phyloP scores from a whole-genome alignment of 2,329 filamentous ascomycete genomes.

The Byssochlamys sp. region DNA sequence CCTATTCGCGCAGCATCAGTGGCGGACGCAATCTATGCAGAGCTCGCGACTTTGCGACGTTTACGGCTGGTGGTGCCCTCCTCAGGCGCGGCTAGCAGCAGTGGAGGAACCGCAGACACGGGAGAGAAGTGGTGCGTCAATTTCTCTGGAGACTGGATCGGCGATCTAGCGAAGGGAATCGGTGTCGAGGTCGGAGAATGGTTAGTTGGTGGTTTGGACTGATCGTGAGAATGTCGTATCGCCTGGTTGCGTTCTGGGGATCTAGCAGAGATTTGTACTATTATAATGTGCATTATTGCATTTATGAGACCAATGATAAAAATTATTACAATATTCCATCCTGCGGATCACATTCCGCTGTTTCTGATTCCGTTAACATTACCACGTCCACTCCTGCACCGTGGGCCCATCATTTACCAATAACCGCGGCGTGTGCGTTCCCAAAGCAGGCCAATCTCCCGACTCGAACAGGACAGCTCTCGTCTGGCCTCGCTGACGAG shows the following conservation, averaged over 20 bases:
- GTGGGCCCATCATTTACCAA: conserved; percentile 22
- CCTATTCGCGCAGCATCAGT: conserved; percentile 26
- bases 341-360: no score
- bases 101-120: conserved; percentile 26
- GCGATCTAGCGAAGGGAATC: conserved; percentile 35
- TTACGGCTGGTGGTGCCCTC: conserved; percentile 38
- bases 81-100: conserved; percentile 18
- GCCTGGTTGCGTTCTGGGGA: no score
- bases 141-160: conserved; percentile 39
- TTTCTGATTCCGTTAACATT: not conserved
- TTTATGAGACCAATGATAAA: not conserved
- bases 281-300: not conserved
- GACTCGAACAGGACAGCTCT: conserved; percentile 26
- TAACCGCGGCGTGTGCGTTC: conserved; percentile 24
- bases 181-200: conserved; percentile 39
- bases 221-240: not conserved
- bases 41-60: conserved; percentile 38
- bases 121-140: conserved; percentile 42
- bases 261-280: not conserved
- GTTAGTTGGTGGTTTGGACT: conserved; percentile 31
- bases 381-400: conserved; percentile 33
- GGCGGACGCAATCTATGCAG: conserved; percentile 36
- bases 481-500: conserved; percentile 17
- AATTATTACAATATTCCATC: not conserved
- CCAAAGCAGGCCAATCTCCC: conserved; percentile 13